A percentile compares a stretch with the other conserved stretches of the same genome.
Evolutionary conservation across 108 stramenopile genomes (phyloP).

Genomic region (Schizochytrium sp.): DNA sequence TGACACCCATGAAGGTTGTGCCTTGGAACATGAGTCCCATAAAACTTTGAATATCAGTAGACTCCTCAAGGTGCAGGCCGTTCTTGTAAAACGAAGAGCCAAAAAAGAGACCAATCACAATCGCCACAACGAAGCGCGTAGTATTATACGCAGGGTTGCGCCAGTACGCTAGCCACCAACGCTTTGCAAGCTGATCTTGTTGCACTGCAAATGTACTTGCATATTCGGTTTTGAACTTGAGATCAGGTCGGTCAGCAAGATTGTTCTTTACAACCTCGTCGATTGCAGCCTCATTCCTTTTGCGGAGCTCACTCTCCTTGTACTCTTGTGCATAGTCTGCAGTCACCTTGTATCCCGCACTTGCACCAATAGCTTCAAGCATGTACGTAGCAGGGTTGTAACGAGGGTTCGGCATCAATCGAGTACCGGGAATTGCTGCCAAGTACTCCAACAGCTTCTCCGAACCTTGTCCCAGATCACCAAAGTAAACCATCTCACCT

Average conservation of each 20-base stretch:
- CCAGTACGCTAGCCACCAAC: slow-evolving; percentile 52
- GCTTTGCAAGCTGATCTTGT: not conserved
- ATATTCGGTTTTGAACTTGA: slow-evolving; percentile 61
- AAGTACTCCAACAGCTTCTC: slow-evolving; percentile 73
- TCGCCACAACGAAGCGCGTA: slow-evolving; percentile 46
- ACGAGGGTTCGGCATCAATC: slow-evolving; percentile 63
- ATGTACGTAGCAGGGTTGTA: slow-evolving; percentile 88
- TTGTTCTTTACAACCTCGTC: slow-evolving; percentile 61
- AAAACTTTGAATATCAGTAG: not conserved
- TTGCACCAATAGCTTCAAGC: slow-evolving; percentile 81
- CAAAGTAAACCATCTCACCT: slow-evolving; percentile 85
- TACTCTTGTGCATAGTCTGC: not conserved
- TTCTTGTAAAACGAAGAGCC: slow-evolving; percentile 50
- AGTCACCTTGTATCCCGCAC: not conserved
- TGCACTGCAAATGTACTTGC: slow-evolving; percentile 53
- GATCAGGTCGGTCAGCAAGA: slow-evolving; percentile 60
- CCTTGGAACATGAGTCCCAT: not conserved
- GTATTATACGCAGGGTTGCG: slow-evolving; percentile 57
- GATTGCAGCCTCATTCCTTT: not conserved
- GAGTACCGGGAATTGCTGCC: slow-evolving; percentile 64
- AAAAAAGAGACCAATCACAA: slow-evolving; percentile 55
- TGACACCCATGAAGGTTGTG: slow-evolving; percentile 62
- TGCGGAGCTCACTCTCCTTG: not conserved
- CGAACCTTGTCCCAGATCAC: slow-evolving; percentile 80
- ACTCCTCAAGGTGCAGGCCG: not conserved